phyloP scores from a whole-genome alignment of 1,284 basidiomycete genomes.

The Heterobasidion irregulare region DNA sequence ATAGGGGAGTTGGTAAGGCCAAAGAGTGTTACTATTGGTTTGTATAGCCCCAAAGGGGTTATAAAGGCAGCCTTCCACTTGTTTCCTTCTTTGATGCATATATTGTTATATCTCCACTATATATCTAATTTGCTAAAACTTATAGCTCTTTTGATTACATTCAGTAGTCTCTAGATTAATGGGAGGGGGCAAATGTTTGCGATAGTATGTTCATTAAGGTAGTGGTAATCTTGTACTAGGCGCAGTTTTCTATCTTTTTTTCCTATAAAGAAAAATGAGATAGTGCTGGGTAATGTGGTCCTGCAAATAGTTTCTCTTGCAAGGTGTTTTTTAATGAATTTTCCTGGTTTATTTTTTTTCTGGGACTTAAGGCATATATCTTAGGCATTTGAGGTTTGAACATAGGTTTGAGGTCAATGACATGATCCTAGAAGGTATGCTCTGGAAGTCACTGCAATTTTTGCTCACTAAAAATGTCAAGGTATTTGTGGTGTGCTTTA shows the following conservation, averaged over 20 bases:
- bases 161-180: constrained; percentile 2
- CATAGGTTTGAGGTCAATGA: no score
- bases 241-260: constrained; percentile 3
- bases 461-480: no score
- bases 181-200: constrained; percentile 5
- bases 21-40: constrained; percentile 4
- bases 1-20: constrained; percentile 30
- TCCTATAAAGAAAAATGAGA: constrained; percentile 3
- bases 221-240: constrained; percentile 1
- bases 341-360: no score
- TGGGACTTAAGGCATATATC: no score
- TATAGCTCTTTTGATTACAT: not conserved
- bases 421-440: no score
- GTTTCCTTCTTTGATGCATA: constrained; percentile 5
- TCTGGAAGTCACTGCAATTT: no score
- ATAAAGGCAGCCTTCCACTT: constrained; percentile 7
- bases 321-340: constrained; percentile 10
- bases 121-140: constrained; percentile 4
- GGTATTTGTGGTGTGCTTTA: no score
- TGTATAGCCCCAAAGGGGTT: constrained; percentile 5
- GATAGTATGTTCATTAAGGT: constrained; percentile 2
- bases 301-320: not conserved
- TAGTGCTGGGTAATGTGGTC: not conserved
- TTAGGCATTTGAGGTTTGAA: no score
- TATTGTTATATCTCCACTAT: constrained; percentile 7